These are phyloP conservation scores for Gryganskiella cystojenkinii DNA, from an alignment of 192 early-diverging fungal genomes.

Conservation along the genomic window DNA sequence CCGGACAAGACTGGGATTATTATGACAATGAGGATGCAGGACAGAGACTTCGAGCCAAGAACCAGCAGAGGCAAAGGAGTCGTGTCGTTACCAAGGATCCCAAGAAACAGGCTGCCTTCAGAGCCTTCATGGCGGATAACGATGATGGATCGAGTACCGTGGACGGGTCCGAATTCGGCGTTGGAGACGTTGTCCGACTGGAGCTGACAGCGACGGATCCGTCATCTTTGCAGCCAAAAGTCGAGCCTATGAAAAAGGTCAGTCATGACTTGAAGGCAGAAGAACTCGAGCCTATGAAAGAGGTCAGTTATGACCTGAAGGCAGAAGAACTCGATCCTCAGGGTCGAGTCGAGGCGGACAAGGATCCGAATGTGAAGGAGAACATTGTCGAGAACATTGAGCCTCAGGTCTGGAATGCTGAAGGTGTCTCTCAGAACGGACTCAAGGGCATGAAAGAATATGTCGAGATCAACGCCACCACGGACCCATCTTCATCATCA, in stretches of 20 bases:
- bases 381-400: conserved; percentile 2
- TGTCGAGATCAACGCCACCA: not conserved
- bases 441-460: not conserved
- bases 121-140: too few species aligned
- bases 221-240: too few species aligned
- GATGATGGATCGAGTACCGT: not conserved
- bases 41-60: not conserved
- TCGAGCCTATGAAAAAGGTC: too few species aligned
- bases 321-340: not conserved
- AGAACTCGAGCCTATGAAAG: not conserved
- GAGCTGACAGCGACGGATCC: too few species aligned
- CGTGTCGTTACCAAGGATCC: not conserved
- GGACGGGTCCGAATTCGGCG: too few species aligned
- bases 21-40: not conserved
- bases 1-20: not conserved
- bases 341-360: not conserved
- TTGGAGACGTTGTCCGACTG: not conserved
- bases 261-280: not conserved
- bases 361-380: conserved; percentile 28
- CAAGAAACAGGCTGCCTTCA: too few species aligned
- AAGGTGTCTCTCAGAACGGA: conserved; percentile 1
- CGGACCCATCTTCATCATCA: not conserved
- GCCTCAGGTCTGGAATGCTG: conserved; percentile 29
- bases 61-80: not conserved
- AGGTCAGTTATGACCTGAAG: not conserved